A percentile compares a stretch with the other conserved stretches of the same genome.
Conservation (phyloP, 2,329 filamentous ascomycete genomes). For the Diaporthe destruens region DNA sequence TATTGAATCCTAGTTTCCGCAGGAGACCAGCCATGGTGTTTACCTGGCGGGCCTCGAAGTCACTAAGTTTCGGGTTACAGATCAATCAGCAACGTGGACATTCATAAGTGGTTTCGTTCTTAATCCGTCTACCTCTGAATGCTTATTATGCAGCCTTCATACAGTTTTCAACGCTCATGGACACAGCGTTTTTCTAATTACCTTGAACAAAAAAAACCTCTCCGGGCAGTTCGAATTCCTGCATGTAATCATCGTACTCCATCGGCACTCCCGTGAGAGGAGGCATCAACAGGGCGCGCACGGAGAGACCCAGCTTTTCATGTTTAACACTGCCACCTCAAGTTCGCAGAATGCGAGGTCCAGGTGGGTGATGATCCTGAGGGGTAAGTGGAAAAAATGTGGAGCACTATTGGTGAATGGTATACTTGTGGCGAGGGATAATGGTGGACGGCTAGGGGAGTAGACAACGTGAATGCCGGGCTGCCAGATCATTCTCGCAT, state of each 20-base stretch:
- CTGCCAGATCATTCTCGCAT: background rate
- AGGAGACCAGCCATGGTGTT: background rate
- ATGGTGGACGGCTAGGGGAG: background rate
- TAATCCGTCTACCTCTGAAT: too few relatives aligned
- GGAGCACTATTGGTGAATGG: background rate
- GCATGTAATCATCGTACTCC: background rate
- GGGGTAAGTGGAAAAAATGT: background rate
- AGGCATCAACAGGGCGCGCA: background rate
- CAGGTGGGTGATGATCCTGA: background rate
- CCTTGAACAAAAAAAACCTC: background rate
- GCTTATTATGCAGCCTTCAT: too few relatives aligned
- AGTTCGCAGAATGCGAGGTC: background rate
- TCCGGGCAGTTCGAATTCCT: background rate
- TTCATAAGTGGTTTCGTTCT: background rate
- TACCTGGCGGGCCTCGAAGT: background rate
- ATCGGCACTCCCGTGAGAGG: too few relatives aligned
- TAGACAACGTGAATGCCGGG: background rate
- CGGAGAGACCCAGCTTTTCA: background rate
- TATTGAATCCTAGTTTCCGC: background rate
- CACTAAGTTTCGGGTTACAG: background rate
- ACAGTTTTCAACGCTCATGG: too few relatives aligned
- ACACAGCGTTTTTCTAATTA: background rate
- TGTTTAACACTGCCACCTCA: background rate
- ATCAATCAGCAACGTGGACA: background rate
- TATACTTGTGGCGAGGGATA: background rate